phyloP scores from a whole-genome alignment of 257 asterid species.

The Penstemon davidsonii region DNA sequence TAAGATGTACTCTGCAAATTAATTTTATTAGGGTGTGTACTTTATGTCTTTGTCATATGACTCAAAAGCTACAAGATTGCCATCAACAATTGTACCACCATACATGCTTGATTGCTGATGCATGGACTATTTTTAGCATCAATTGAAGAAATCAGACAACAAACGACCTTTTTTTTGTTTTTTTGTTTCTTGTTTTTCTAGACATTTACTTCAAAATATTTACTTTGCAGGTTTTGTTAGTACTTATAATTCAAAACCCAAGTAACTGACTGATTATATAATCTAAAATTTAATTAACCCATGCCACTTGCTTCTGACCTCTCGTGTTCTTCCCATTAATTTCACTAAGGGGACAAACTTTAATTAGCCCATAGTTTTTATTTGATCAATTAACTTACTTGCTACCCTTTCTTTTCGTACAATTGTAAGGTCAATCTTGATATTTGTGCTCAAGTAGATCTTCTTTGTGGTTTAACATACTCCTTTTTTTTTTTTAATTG shows the following conservation, averaged over 20 bases:
- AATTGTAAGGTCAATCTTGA: constrained; percentile 28
- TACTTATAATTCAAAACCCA: constrained; percentile 47
- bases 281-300: constrained; percentile 24
- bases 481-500: constrained; percentile 4
- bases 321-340: constrained; percentile 40
- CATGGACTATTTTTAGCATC: too few relatives aligned
- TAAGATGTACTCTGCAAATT: neutral
- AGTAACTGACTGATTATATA: constrained; percentile 42
- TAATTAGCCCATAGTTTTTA: too few relatives aligned
- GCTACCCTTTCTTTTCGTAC: too few relatives aligned
- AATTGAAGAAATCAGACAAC: too few relatives aligned
- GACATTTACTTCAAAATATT: neutral
- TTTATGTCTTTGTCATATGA: constrained; percentile 9
- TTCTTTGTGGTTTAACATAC: neutral
- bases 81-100: too few relatives aligned
- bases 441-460: constrained; percentile 21
- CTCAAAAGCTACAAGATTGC: neutral
- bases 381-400: too few relatives aligned
- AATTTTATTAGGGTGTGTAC: neutral
- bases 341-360: too few relatives aligned
- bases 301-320: constrained; percentile 35
- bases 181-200: neutral
- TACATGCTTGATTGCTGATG: too few relatives aligned
- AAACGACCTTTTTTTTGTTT: too few relatives aligned
- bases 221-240: constrained; percentile 13